Base-by-base conservation (phyloP, 2,329 filamentous ascomycete species). In the Simplicillium aogashimaense region DNA sequence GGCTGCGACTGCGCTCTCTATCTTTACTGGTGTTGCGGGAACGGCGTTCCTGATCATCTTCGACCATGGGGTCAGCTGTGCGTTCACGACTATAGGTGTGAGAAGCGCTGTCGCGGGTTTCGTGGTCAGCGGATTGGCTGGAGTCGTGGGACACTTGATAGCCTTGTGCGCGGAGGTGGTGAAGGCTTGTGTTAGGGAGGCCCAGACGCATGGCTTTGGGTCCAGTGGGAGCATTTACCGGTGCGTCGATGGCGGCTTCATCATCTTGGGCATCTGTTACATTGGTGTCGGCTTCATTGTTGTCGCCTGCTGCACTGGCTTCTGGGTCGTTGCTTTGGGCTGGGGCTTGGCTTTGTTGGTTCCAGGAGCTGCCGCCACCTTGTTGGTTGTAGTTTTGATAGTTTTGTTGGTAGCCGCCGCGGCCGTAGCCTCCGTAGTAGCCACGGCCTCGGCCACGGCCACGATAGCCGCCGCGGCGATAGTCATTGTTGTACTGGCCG, bases 141-240 rank as follows among this genome's bases (percentile, higher is more conserved):
- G 11, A 31, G 17, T 14, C 35, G 5, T 43, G 64, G 49, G 59
- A 61, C 30, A 72, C 62, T 47, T 59, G 69, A 53, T 64, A 67
- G 31, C 69, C 70, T 46, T 69, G 61, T 17, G 74, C 74, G 47
- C 77, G 67, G 57, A 81, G 57, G 51, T 83, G 76, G 47, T 80
- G 74, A 39, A 85, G 74, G 49, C 84, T 86, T 42, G 82, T 89
- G 59, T 94, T 94, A 38, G 86, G 84, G 10, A 88, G 69, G 25
- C 88, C 87, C 61, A 92, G 83, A 47, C 90, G 77, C 86, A 97
- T 94, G 14, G 92, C 92, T 63, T 92, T 89, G 36, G 92, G 92
- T 9, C 89, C 92, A 40, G 84, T 94, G 20, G 92, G 92, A 20
- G 92, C 92, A 64, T 72, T 86, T 63, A 79, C 60, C 35, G 78